Evolutionary conservation across 2,329 filamentous ascomycete species (phyloP).

Genomic region (Chaetothyriales sp.): DNA sequence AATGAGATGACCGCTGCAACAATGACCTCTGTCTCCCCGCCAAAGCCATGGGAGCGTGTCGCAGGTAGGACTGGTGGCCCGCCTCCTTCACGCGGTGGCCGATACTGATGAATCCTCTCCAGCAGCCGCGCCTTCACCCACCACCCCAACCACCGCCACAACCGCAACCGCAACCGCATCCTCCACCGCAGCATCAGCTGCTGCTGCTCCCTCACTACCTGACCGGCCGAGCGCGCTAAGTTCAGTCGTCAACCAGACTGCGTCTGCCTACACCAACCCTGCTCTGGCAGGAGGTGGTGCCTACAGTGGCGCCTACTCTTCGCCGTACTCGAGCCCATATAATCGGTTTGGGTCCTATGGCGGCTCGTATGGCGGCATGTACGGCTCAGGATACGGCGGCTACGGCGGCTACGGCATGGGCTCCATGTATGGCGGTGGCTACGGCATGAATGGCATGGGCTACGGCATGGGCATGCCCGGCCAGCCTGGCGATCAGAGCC

Average conservation of each 20-base stretch:
- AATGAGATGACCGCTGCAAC: conserved; percentile 4
- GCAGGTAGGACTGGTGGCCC: conserved; percentile 24
- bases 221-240: conserved; percentile 65
- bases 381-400: conserved; percentile 21
- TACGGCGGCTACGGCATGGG: conserved; percentile 32
- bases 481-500: conserved; percentile 58
- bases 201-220: conserved; percentile 54
- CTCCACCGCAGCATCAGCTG: conserved; percentile 22
- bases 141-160: conserved; percentile 23
- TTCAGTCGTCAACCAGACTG: conserved; percentile 72
- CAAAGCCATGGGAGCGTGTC: conserved; percentile 90
- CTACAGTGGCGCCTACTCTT: conserved; percentile 29
- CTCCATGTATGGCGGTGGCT: conserved; percentile 33
- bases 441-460: conserved; percentile 24
- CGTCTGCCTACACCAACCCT: conserved; percentile 59
- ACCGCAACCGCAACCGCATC: conserved; percentile 17
- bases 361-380: conserved; percentile 27
- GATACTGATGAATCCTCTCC: conserved; percentile 6
- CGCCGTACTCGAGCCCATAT: conserved; percentile 39
- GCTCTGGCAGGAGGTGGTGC: conserved; percentile 36
- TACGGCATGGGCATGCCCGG: conserved; percentile 44
- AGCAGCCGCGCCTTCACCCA: conserved; percentile 10
- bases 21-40: conserved; percentile 59
- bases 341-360: conserved; percentile 36
- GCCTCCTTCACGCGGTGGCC: not conserved